Evolutionary conservation across 2,329 filamentous ascomycete species (phyloP), one percentile per base, ranked within the genome.

Genomic region (Curvularia sp.): DNA sequence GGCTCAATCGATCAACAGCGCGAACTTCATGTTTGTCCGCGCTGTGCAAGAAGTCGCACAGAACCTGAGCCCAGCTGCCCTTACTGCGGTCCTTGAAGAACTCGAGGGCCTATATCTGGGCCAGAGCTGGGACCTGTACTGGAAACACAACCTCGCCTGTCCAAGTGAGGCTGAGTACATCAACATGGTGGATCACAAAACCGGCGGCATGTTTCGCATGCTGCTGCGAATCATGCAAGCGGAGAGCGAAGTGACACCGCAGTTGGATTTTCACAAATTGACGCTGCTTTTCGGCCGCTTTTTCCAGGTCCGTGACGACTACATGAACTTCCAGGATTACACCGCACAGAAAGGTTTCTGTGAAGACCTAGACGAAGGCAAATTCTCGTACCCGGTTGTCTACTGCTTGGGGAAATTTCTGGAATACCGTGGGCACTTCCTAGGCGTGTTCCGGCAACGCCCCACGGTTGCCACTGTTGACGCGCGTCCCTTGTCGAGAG

Each of bases 291-390:
- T 94, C 57, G 91, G 91, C n/a, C 85, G 92, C 55, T 86, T 93
- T 73, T 95, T 91, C 81, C 92, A 95, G 78, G 93, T 95, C 77
- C 86, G 89, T 65, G 91, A 93, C 80, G 93, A 97, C 82, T 96
- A 96, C 79, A 86, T 91, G 76, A 97, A 97, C 76, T 86, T 97
- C 21, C 70, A 68, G 53, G 70, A 64, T 68, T 97, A 96, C 80
- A 88, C 87, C 41, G 81, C 89, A 64, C 93, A 94, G 77, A 97
- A 97, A 80, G 93, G 93, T 42, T 84, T 95, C 67, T 95, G 91
- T 75, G 93, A 97, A 79, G 93, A 97, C 76, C 79, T 97, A 70
- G 96, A 92, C 1, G 93, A 97, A 80, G 50, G 50, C 1, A 53
- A 53, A n/a, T 28, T 43, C 3, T 30, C 25, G 9, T 25, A 23